Conservation (phyloP, 2,329 filamentous ascomycete genomes). For the Delphinella strobiligena region DNA sequence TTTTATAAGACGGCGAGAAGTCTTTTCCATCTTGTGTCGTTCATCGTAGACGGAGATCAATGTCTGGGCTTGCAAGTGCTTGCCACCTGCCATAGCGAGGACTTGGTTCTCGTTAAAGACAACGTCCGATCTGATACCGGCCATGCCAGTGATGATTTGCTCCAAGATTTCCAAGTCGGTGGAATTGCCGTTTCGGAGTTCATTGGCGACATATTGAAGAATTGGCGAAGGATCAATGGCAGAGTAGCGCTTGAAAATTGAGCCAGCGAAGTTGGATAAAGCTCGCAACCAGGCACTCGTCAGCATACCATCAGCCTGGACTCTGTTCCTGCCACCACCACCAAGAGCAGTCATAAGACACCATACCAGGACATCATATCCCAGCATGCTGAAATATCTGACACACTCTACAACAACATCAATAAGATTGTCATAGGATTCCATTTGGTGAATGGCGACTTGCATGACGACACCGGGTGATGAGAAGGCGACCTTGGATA, state of each 20-base stretch:
- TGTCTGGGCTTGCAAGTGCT: constrained; percentile 66
- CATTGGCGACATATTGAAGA: constrained; percentile 77
- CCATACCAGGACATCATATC: constrained; percentile 90
- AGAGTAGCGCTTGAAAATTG: constrained; percentile 76
- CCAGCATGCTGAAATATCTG: constrained; percentile 83
- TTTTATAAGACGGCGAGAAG: constrained; percentile 68
- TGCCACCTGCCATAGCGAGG: constrained; percentile 76
- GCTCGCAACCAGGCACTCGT: constrained; percentile 89
- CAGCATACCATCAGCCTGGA: constrained; percentile 56
- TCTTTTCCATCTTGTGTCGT: constrained; percentile 54
- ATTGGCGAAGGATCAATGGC: constrained; percentile 75
- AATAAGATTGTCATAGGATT: constrained; percentile 89
- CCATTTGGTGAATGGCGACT: constrained; percentile 78
- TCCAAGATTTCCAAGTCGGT: constrained; percentile 86
- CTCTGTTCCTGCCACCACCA: constrained; percentile 43
- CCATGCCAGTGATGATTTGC: constrained; percentile 85
- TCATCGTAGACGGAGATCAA: constrained; percentile 71
- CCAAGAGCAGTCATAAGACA: constrained; percentile 65
- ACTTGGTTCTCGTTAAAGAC: constrained; percentile 85
- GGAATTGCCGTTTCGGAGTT: constrained; percentile 70
- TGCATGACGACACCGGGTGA: constrained; percentile 87
- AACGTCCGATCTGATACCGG: constrained; percentile 74
- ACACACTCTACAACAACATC: constrained; percentile 91
- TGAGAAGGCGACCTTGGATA: constrained; percentile 85
- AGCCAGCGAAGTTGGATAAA: constrained; percentile 79